A percentile compares a stretch with the other conserved stretches of the same genome.
Conservation (phyloP, 2,329 filamentous ascomycete genomes). For the Paracamarosporium sp. region DNA sequence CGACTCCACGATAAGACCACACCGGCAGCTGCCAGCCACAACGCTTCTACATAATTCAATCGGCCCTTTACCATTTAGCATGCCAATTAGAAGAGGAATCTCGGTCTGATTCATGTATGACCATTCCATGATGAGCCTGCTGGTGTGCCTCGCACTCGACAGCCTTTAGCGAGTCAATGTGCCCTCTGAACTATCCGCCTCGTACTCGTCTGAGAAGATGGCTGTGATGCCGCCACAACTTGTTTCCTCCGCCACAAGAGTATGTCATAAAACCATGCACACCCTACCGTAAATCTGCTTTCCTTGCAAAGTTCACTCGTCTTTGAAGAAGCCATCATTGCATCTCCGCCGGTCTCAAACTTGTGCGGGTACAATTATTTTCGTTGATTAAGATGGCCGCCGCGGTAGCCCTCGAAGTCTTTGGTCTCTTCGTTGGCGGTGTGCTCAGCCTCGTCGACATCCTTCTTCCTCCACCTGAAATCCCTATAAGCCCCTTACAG, state of each 20-base stretch:
- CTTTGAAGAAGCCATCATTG: not conserved
- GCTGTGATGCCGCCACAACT: constrained; percentile 1
- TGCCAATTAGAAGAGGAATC: not conserved
- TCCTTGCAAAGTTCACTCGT: not conserved
- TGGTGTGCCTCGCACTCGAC: not conserved
- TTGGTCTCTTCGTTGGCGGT: constrained; percentile 5
- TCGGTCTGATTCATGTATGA: not conserved
- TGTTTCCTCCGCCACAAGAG: not conserved
- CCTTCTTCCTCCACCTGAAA: not conserved
- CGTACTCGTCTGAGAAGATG: not conserved
- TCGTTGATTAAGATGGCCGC: not conserved
- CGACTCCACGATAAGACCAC: not conserved
- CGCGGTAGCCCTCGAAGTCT: constrained; percentile 2
- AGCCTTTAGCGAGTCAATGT: not conserved
- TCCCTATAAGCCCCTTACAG: not conserved
- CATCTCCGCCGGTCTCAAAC: no score
- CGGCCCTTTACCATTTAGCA: not conserved
- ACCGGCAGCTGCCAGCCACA: not conserved
- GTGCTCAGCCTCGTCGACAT: constrained; percentile 2
- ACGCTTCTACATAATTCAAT: not conserved
- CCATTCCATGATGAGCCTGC: not conserved
- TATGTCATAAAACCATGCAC: not conserved
- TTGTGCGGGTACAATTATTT: not conserved
- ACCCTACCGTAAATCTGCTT: not conserved
- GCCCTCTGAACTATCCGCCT: not conserved